Conservation (phyloP, 306 rosid genomes). For the Inga oerstediana region DNA sequence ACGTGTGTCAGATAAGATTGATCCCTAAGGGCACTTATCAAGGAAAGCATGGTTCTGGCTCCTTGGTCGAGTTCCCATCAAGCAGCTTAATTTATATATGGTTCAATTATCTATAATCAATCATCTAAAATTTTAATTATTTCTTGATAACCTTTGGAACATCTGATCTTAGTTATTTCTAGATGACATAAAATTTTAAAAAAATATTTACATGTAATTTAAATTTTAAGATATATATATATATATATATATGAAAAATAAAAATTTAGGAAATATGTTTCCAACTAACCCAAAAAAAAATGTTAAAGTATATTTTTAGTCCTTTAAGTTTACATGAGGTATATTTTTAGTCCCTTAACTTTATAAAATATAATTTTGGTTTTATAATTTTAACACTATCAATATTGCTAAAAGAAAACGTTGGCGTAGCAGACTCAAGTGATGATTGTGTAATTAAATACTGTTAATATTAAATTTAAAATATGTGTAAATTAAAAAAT, state of each 20-base stretch:
- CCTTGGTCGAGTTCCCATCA: slow-evolving; percentile 29
- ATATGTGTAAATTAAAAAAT: no score
- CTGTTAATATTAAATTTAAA: no score
- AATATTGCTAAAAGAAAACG: no score
- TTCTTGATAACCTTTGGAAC: background rate
- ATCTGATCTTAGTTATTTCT: background rate
- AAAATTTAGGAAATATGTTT: background rate
- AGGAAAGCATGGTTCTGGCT: slow-evolving; percentile 21
- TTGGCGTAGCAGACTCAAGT: no score
- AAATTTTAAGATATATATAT: background rate
- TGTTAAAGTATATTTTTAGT: no score
- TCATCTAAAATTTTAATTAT: background rate
- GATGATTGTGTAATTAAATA: no score
- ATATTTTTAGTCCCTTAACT: no score
- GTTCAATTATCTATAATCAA: background rate
- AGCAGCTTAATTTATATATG: background rate
- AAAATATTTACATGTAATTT: background rate
- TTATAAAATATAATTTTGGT: no score
- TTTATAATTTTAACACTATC: no score
- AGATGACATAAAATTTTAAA: background rate
- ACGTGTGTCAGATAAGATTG: slow-evolving; percentile 35
- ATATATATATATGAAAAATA: background rate
- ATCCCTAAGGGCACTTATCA: slow-evolving; percentile 34
- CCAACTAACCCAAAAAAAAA: background rate
- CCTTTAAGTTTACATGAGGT: no score